Percentiles rank a stretch among this genome's conserved stretches.
These are phyloP conservation scores for Leccinum variicolor DNA, from an alignment of 768 basidiomycete genomes.

Conservation along the genomic window DNA sequence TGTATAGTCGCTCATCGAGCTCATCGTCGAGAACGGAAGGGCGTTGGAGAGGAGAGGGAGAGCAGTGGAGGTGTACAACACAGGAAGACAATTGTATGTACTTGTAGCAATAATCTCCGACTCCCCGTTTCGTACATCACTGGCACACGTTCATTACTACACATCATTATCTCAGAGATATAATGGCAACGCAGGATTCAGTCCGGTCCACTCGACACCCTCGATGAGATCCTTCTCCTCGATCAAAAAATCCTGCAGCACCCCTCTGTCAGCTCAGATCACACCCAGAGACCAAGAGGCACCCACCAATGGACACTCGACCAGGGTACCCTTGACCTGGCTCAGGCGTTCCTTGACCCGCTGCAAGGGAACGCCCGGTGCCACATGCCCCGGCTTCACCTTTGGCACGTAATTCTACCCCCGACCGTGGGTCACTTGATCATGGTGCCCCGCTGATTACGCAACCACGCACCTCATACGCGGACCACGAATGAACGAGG, in stretches of 20 bases:
- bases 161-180: constrained; percentile 49
- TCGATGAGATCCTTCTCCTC: constrained; percentile 71
- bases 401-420: constrained; percentile 71
- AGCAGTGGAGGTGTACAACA: constrained; percentile 3
- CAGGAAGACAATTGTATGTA: not conserved
- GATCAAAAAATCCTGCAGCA: constrained; percentile 73
- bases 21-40: constrained; percentile 30
- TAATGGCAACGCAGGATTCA: constrained; percentile 77
- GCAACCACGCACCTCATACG: constrained; percentile 61
- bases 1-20: constrained; percentile 25
- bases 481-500: constrained; percentile 71
- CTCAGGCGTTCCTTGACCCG: constrained; percentile 75
- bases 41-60: not conserved
- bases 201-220: constrained; percentile 67
- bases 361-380: constrained; percentile 57
- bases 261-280: constrained; percentile 6
- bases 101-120: constrained; percentile 19
- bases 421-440: constrained; percentile 6
- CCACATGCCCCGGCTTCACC: constrained; percentile 78
- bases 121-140: not conserved
- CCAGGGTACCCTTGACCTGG: constrained; percentile 67
- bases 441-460: not conserved
- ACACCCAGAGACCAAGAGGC: constrained; percentile 1
- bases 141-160: not conserved
- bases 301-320: constrained; percentile 70